Base-by-base conservation (phyloP, 805 yeast species). In the Saturnispora dispora region DNA sequence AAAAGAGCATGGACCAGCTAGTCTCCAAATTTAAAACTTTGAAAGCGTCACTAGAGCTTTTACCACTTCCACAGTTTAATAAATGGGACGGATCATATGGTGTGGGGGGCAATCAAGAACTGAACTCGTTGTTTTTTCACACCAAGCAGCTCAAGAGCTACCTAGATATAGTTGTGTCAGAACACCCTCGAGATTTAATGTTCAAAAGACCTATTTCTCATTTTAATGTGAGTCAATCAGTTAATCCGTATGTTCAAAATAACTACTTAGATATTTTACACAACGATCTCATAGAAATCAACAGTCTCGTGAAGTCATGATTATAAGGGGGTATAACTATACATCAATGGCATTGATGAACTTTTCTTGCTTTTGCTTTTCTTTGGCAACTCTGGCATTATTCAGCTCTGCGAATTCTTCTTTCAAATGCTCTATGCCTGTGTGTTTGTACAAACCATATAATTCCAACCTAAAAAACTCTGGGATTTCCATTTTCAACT, bases 61-160 rank as follows among this genome's bases (percentile, higher is more conserved):
- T 66, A 27, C 51, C 52, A 18, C 62, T 63, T 10, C 51, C 68
- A 0, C 56, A 55, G 37, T 66, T 61, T 50, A 62, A 55, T 45
- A 59, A 56, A 36, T 20, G 52, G 32, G 53, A 53, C 33, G 44
- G 47, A 32, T 49, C 56, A n/a, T 50, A 48, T 15, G 45, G 40
- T 25, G 43, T 48, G 27, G 46, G 47, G 52, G 52, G 55, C 28
- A 44, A 52, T 48, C 13, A 44, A 47, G 71, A 67, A 59, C 72
- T 58, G 74, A 71, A 53, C 53, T 71, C 65, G 45, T 61, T 57
- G 57, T 56, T 61, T 58, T 70, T 63, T 46, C 72, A 58, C 55
- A 57, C 60, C 32, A 67, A 57, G 48, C 70, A 61, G 52, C 54
- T 64, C 40, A 64, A 61, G 50, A 65, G 63, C 28, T 64, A 61